Base-by-base conservation (phyloP, 2,329 filamentous ascomycete genomes). In the Calonectria ilicicola region DNA sequence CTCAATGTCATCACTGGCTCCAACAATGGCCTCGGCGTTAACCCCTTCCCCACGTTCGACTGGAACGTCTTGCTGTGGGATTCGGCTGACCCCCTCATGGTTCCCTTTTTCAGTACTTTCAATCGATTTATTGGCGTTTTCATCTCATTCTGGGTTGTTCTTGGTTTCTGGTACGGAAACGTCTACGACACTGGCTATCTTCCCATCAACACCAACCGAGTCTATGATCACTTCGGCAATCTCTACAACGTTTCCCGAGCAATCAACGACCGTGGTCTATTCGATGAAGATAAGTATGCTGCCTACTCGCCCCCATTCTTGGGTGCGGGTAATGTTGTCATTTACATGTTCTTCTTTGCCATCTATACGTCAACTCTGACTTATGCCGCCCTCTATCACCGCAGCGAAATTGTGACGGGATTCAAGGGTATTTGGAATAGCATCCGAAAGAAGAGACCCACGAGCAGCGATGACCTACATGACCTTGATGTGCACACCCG, bases 71-170 rank as follows among this genome's bases (percentile, higher is more conserved):
- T 87, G 23, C 83, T 86, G 4, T 85, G 83, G 83, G 83, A 85
- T 64, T 84, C 83, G 46, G 79, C 83, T 75, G 85, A 87, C 69
- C 86, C 86, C 1, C 82, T 87, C 66, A 87, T 87, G 84, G 84
- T 87, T 9, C 88, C 88, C 4, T 89, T 88, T 78, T 89, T 91
- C 82, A 89, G 89, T 32, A 92, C 91, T 51, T 85, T 91, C 67
- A 93, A 93, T 81, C 90, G 89, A 26, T 85, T 92, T 73, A 82
- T 91, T 53, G 91, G 91, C 35, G 86, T 89, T 63, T 85, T 91
- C 15, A 74, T 89, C 40, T 89, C 87, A 51, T 87, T 88, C 76
- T 88, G 89, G 83, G 83, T 93, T 17, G 84, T 91, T 17, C 81
- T 89, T 2, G 89, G 83, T 29, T 79, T 93, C 10, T 92, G 91